Evolutionary conservation across 148 eudicot species (phyloP), one percentile per base, ranked within the genome.

Genomic region (Persicaria tinctoria): DNA sequence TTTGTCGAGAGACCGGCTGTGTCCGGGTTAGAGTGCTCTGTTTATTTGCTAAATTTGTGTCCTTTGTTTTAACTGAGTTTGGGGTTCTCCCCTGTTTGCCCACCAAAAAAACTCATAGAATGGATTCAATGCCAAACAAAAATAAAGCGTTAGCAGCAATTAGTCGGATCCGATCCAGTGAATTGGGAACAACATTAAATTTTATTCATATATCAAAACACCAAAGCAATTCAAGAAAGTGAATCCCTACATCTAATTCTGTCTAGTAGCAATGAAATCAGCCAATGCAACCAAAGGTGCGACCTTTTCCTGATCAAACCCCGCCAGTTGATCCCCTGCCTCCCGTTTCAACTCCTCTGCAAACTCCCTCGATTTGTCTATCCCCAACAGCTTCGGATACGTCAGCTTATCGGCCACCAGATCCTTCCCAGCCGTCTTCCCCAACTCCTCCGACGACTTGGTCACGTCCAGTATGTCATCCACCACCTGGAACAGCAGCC

Each of bases 381-480:
- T 82, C 17, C 95, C 95, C 75, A 90, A 74, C 51, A 90, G 73
- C 74, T 86, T 90, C 0, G 95, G 95, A 51, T 83, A 90, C 1
- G 95, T 90, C 0, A 83, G 80, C 78, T 90, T 90, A 77, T 86
- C 91, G 0, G 95, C 87, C 23, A 88, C 82, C 84, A 90, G 80
- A 60, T 90, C 94, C 46, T 90, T 90, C 27, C 94, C 94, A 0
- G 94, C 94, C 0, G 94, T 90, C 70, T 90, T 90, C 77, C 94
- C 94, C 80, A 90, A 76, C 55, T 90, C 91, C 70, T 84, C 77
- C 0, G 91, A 84, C 2, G 94, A 90, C 72, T 87, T 86, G 0
- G 94, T 90, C 1, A 90, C 94, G 76, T 90, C 94, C 53, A 90
- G 81, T 4, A 90, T 85, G 27, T 90, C 94, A 85, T 90, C 94